Conservation (phyloP, 2,329 filamentous ascomycete genomes). For the Dactylonectria macrodidyma region DNA sequence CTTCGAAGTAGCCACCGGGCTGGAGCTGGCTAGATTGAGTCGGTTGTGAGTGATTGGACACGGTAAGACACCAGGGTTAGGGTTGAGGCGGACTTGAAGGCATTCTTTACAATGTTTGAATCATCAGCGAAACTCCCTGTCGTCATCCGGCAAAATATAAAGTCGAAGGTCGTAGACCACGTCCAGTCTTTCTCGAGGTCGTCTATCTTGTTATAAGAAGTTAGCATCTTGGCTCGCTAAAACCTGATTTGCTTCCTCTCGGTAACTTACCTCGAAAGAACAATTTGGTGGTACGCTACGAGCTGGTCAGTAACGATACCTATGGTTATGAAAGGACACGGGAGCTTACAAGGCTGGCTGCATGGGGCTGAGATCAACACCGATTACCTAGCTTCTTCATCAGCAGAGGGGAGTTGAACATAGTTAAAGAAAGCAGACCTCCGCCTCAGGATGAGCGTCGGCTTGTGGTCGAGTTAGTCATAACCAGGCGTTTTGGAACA, state of each 20-base stretch:
- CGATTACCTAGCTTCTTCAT: conserved; percentile 18
- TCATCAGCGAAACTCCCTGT: conserved; percentile 18
- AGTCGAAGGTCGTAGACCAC: conserved; percentile 21
- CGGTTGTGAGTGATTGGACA: too few relatives aligned
- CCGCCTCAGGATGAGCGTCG: conserved; percentile 20
- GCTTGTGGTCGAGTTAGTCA: conserved; percentile 4
- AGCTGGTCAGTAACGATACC: neutral
- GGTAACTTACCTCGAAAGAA: conserved; percentile 2
- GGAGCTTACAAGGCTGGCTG: conserved; percentile 22
- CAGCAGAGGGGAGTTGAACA: neutral
- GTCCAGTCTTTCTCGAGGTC: conserved; percentile 29
- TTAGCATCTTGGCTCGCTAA: too few relatives aligned
- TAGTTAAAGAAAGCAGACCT: conserved; percentile 7
- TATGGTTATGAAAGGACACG: neutral
- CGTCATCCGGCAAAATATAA: conserved; percentile 23
- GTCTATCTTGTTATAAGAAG: neutral
- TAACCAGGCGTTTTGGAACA: neutral
- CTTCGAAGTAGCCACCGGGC: too few relatives aligned
- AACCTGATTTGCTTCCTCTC: too few relatives aligned
- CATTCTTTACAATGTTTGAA: too few relatives aligned
- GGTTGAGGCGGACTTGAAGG: too few relatives aligned
- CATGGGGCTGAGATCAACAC: conserved; percentile 27
- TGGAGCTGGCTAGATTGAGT: too few relatives aligned
- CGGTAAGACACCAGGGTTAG: too few relatives aligned
- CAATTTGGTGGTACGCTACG: conserved; percentile 26